A percentile compares a stretch with the other conserved stretches of the same genome.
phyloP scores from a whole-genome alignment of 495 filamentous ascomycete genomes.

The Glarea lozoyensis region DNA sequence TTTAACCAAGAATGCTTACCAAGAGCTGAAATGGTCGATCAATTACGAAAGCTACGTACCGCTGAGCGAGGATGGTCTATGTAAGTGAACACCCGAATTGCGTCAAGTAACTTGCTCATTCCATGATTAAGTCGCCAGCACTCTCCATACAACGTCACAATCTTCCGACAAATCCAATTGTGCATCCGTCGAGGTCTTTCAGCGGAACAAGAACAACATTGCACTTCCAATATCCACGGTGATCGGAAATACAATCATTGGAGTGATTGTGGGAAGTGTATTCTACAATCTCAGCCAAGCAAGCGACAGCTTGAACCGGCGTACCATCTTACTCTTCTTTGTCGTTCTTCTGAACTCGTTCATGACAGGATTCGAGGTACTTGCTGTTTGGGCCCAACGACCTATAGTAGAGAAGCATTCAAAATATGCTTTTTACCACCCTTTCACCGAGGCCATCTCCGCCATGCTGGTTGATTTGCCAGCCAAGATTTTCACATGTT shows the following conservation, averaged over 20 bases:
- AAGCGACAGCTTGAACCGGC: conserved; percentile 25
- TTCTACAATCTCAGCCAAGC: conserved; percentile 63
- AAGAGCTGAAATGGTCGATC: conserved; percentile 39
- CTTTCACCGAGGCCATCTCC: conserved; percentile 56
- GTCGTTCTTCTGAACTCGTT: conserved; percentile 49
- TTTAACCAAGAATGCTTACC: conserved; percentile 56
- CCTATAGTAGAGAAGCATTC: conserved; percentile 63
- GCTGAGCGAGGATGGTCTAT: neutral
- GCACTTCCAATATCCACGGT: conserved; percentile 22
- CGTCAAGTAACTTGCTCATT: conserved; percentile 1
- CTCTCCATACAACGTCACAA: neutral
- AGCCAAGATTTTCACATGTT: conserved; percentile 49
- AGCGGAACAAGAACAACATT: neutral
- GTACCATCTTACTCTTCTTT: conserved; percentile 56
- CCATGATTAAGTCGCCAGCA: neutral
- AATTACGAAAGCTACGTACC: neutral
- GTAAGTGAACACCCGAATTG: neutral
- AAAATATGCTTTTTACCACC: conserved; percentile 61
- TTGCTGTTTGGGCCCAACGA: conserved; percentile 21
- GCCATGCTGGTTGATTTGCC: conserved; percentile 62
- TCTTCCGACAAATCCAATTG: neutral
- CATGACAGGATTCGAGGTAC: conserved; percentile 45
- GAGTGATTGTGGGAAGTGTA: conserved; percentile 66
- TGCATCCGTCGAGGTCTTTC: neutral
- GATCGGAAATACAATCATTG: conserved; percentile 55